Percentiles rank a stretch among this genome's conserved stretches.
phyloP scores from a whole-genome alignment of 73 alveolate genomes.

The Effrenium voratum region DNA sequence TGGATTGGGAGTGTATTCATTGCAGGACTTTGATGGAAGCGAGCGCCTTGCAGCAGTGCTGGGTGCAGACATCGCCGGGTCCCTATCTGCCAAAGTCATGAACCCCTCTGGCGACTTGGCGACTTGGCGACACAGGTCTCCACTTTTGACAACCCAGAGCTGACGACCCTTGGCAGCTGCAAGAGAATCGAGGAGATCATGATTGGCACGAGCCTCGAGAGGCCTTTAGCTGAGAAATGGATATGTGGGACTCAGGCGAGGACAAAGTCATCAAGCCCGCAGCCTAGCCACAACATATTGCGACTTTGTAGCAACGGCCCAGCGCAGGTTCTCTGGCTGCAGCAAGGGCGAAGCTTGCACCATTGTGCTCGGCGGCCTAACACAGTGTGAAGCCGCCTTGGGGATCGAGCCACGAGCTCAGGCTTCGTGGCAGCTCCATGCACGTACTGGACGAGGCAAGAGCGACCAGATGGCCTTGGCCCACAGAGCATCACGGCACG shows the following conservation, averaged over 20 bases:
- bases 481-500: background rate
- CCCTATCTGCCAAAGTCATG: background rate
- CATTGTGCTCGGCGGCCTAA: slow-evolving; percentile 98
- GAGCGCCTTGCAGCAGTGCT: slow-evolving; percentile 99
- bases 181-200: slow-evolving; percentile 98
- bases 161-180: slow-evolving; percentile 98
- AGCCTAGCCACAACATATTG: background rate
- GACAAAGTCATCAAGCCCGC: slow-evolving; percentile 98
- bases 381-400: background rate
- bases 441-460: slow-evolving; percentile 98
- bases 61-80: slow-evolving; percentile 98
- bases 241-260: slow-evolving; percentile 94
- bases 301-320: background rate
- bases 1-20: background rate
- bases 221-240: background rate
- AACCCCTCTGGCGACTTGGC: background rate
- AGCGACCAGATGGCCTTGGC: background rate
- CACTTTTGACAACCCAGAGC: slow-evolving; percentile 99
- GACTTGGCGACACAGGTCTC: slow-evolving; percentile 94
- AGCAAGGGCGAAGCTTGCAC: slow-evolving; percentile 98
- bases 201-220: slow-evolving; percentile 96
- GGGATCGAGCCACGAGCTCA: background rate
- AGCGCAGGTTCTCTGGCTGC: slow-evolving; percentile 99
- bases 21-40: slow-evolving; percentile 98
- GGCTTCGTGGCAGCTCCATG: slow-evolving; percentile 98